Base-by-base conservation (phyloP, 1,284 basidiomycete genomes). In the Megacollybia platyphylla region DNA sequence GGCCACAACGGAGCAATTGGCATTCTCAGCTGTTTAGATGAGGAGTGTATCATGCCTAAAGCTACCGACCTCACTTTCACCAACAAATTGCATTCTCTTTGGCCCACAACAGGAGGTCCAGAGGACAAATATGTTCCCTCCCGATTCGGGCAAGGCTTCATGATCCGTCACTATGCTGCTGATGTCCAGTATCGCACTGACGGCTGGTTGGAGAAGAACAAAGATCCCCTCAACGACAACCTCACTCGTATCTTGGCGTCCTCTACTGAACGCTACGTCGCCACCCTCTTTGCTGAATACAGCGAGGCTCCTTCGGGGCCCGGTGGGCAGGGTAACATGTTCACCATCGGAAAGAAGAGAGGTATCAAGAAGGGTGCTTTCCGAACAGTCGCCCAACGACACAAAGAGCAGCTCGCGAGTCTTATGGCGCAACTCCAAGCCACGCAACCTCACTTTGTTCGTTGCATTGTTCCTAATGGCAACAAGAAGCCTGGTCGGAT, bases 41-140 rank as follows among this genome's bases (percentile, higher is more conserved):
- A 98, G 58, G 96, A 97, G 55, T 98, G 93, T 58, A 98, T 98
- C 62, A 98, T 98, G 94, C 96, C 96, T 36, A 92, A 89, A 61
- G 96, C 94, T 2, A 92, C 87, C 5, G 96, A 99, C 59, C 63
- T 79, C 41, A 97, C 93, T 0, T 97, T 98, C 61, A 94, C 91
- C 27, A 83, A 92, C 60, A 98, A 97, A 63, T 73, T 97, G 2
- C 72, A 87, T 52, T 65, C 70, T 15, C 64, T 88, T 43, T 89
- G 86, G 86, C 64, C 68, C 15, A 69, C 73, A 18, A 49, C 58
- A 34, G 57, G 62, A 4, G 61, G 67, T 4, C 61, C 62, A 6
- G 79, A 81, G 44, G 64, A 71, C 46, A 97, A 98, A 58, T 97
- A 92, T 60, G 78, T 82, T 44, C 78, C 89, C 0, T 73, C 90